Evolutionary conservation across 2,329 filamentous ascomycete genomes (phyloP), one percentile per base, ranked within the genome.

Genomic region (Fonsecaea pugnacius): DNA sequence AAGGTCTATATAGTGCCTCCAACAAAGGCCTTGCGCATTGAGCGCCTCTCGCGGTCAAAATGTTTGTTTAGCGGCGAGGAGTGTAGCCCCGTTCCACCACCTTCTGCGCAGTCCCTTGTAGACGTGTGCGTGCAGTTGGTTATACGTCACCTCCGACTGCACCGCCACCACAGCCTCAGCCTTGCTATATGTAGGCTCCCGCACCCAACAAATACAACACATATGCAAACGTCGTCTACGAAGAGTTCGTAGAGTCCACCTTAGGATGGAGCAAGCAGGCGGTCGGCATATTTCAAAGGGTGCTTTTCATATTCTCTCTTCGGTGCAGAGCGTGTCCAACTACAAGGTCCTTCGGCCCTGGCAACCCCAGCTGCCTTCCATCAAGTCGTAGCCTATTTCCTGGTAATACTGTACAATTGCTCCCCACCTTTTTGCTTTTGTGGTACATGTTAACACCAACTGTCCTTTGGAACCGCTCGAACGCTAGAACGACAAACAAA

Each of bases 401-500:
- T 38, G 36, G 14, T 14, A 32, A 21, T 61, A 61, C 46, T 53
- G 58, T 61, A 61, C 58, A 61, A 35, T 48, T 55, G 27, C 36
- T 51, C 18, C 50, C 40, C 18, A 8, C 36, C 50, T 16, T 32
- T 50, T 56, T 56, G 21, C 38, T 56, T 54, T 62, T 55, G 53
- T 54, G 55, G 32, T 59, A 51, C 61, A 58, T 46, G 21, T 30
- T 50, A 58, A 59, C 61, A 55, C 61, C 61, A 9, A n/a, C 33
- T 50, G 36, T 27, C 46, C 30, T 24, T 24, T 48, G 10, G 24
- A 50, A 46, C 62, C 62, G 62, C 62, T 65, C 40, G 58, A 65
- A 65, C 62, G 62, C 62, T 65, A 30, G 53, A 60, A 58, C 24
- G 30, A 46, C 21, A 57, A 61, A 40, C 33, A 55, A 33, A 40